Base-by-base conservation (phyloP, 495 filamentous ascomycete genomes). In the Penicillium roqueforti region DNA sequence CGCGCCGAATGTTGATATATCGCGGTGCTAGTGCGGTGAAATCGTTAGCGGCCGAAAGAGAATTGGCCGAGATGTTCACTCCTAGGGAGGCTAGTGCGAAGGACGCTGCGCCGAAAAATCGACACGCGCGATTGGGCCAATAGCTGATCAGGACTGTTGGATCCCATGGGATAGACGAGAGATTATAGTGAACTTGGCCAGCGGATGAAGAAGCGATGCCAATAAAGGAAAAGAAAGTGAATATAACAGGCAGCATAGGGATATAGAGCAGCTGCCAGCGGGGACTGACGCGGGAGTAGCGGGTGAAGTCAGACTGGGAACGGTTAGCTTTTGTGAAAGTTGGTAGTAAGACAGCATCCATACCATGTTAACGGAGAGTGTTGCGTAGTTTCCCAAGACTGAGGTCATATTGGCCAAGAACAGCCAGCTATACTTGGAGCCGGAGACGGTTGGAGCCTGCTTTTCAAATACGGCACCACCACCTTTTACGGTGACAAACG, bases 51-150 rank as follows among this genome's bases (percentile, higher is more conserved):
- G 78, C 81, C 10, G 78, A 83, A 48, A 86, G 76, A 16, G 80
- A 80, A 57, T 87, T 87, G 28, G 83, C 83, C 1, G 82, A 84
- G 56, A 87, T 78, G 65, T 87, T 87, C 29, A 75, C 73, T 9
- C 75, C 75, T 13, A 79, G 43, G 0, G 72, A 72, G 1, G 76
- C 75, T 8, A 79, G 69, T 23, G 72, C 80, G 37, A 76, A 75
- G 7, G 73, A 70, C 16, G 65, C 75, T 57, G 70, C 77, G 51
- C 62, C 77, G 31, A 81, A 79, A 65, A 78, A 82, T 20, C 73
- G 73, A 37, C 75, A 80, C 7, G 72, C 73, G 2, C 72, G 81
- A 6, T 79, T 80, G 16, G 74, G 76, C 65, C 59, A 76, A 51
- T 76, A 53, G 56, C 67, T 71, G 28, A 78, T 76, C 0, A 77